phyloP scores from a whole-genome alignment of 768 basidiomycete genomes.

The Russula earlei region DNA sequence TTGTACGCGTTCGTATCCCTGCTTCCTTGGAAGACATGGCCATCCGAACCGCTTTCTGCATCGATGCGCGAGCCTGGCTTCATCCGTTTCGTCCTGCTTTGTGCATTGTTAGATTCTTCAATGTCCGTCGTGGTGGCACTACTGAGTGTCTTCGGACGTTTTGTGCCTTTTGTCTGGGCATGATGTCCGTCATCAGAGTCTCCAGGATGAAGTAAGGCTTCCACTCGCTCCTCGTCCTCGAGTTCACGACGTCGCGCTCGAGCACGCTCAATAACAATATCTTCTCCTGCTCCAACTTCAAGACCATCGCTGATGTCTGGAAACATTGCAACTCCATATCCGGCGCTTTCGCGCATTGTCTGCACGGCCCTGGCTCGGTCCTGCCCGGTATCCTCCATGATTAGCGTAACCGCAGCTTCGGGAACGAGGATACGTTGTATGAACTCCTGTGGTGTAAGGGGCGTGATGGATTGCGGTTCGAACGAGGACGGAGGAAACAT shows the following conservation, averaged over 20 bases:
- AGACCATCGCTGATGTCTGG: constrained; percentile 44
- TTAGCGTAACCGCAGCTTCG: constrained; percentile 74
- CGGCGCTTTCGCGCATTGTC: constrained; percentile 64
- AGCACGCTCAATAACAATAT: constrained; percentile 38
- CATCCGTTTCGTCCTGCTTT: constrained; percentile 15
- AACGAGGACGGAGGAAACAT: constrained; percentile 61
- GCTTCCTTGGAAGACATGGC: too few relatives aligned
- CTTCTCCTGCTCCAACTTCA: constrained; percentile 32
- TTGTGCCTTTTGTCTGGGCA: constrained; percentile 1
- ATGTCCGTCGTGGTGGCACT: constrained; percentile 6
- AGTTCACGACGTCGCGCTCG: constrained; percentile 32
- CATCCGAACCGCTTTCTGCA: not conserved
- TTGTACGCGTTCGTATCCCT: not conserved
- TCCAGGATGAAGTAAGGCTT: constrained; percentile 24
- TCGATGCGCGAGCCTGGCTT: constrained; percentile 13
- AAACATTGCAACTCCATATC: constrained; percentile 82
- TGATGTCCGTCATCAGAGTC: not conserved
- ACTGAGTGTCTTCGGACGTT: constrained; percentile 6
- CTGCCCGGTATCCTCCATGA: constrained; percentile 61
- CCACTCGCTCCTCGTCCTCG: constrained; percentile 33
- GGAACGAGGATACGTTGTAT: constrained; percentile 82
- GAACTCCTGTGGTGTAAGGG: constrained; percentile 69
- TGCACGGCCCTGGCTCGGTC: constrained; percentile 39
- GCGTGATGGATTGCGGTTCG: constrained; percentile 42
- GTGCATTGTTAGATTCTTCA: not conserved